Evolutionary conservation across 306 rosid genomes (phyloP).

Genomic region (Acacia crassicarpa): DNA sequence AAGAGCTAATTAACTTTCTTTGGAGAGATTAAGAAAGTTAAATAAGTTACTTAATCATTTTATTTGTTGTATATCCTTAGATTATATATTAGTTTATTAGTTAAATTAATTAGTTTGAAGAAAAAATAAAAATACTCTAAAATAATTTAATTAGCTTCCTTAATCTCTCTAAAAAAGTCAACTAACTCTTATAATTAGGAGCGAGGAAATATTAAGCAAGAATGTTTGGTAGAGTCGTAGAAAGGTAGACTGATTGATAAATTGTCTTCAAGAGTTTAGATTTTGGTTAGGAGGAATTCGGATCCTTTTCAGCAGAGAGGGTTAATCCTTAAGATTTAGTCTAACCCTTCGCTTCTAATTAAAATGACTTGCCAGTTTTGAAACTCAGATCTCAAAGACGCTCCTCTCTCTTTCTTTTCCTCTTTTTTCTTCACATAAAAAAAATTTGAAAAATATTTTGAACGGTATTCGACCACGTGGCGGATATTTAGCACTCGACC

Average conservation of each 20-base stretch:
- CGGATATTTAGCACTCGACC: conserved; percentile 71
- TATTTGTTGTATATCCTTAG: too few relatives aligned
- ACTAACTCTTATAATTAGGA: too few relatives aligned
- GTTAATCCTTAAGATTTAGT: neutral
- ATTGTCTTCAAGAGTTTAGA: neutral
- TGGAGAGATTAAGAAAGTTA: too few relatives aligned
- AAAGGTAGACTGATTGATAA: neutral
- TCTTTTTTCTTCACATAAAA: neutral
- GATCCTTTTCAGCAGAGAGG: neutral
- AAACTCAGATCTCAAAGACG: neutral
- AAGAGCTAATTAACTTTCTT: too few relatives aligned
- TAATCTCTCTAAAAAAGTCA: too few relatives aligned
- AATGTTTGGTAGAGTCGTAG: neutral
- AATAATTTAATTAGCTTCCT: too few relatives aligned
- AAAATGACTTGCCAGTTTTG: neutral
- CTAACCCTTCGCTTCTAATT: neutral
- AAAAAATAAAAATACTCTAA: too few relatives aligned
- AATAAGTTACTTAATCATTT: too few relatives aligned
- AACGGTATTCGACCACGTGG: conserved; percentile 61
- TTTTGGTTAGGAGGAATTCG: neutral
- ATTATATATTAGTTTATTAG: too few relatives aligned
- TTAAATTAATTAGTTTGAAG: too few relatives aligned
- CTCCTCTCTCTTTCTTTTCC: neutral
- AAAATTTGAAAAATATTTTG: conserved; percentile 41
- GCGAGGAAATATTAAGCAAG: too few relatives aligned